phyloP scores from a whole-genome alignment of 495 filamentous ascomycete species.

The Penicillium paradoxum region DNA sequence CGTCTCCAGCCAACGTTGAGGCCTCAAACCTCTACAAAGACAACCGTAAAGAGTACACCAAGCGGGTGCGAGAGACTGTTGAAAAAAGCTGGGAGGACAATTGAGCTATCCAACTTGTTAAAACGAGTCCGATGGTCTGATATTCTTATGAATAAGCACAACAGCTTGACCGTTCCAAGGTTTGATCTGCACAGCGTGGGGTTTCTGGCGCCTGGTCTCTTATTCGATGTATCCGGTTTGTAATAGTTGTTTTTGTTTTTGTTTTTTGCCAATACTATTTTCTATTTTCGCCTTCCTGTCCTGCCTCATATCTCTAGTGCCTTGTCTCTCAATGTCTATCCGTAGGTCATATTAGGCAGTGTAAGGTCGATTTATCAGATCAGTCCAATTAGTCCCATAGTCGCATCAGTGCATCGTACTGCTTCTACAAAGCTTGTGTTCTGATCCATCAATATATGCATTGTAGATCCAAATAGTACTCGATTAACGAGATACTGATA shows the following conservation, averaged over 20 bases:
- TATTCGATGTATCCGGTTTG: slow-evolving; percentile 7
- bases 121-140: slow-evolving; percentile 6
- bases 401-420: slow-evolving; percentile 13
- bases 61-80: slow-evolving; percentile 91
- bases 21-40: slow-evolving; percentile 98
- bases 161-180: slow-evolving; percentile 14
- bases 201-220: slow-evolving; percentile 38
- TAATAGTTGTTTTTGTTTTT: slow-evolving; percentile 8
- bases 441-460: not conserved
- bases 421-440: not conserved
- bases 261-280: slow-evolving; percentile 8
- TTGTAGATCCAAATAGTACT: not conserved
- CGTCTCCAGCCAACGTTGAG: slow-evolving; percentile 95
- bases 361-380: not conserved
- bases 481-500: no score
- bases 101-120: not conserved
- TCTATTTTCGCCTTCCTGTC: not conserved
- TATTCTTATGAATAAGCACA: slow-evolving; percentile 6
- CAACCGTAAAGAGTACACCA: slow-evolving; percentile 91
- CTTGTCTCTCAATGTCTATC: not conserved
- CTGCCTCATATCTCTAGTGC: not conserved
- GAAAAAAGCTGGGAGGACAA: slow-evolving; percentile 97
- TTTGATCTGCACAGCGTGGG: slow-evolving; percentile 46
- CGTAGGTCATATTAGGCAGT: not conserved
- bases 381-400: not conserved